phyloP scores from a whole-genome alignment of 176 grass and related monocot genomes.

The Olyra latifolia region DNA sequence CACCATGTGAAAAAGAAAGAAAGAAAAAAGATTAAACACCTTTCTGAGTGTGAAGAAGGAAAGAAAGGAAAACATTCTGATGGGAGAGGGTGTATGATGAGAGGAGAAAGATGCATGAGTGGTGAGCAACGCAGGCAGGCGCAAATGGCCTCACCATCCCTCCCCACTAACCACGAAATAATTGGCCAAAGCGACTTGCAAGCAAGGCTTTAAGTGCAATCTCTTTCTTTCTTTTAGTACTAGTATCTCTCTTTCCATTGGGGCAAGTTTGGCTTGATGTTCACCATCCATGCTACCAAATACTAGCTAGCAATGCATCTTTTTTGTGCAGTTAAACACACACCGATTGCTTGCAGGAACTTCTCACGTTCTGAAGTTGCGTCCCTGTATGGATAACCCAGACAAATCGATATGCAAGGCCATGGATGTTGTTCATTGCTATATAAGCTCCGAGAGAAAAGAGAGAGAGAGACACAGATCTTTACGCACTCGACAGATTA shows the following conservation, averaged over 20 bases:
- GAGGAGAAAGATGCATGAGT: not conserved
- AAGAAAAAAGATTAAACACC: not conserved
- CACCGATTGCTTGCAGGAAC: not conserved
- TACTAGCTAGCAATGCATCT: too few relatives aligned
- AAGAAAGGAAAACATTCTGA: not conserved
- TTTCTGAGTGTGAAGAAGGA: not conserved
- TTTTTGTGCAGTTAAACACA: too few relatives aligned
- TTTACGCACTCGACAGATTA: too few relatives aligned
- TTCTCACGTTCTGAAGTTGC: not conserved
- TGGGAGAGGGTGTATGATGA: not conserved
- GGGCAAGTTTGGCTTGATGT: too few relatives aligned
- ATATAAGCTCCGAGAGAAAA: not conserved
- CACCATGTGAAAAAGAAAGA: too few relatives aligned
- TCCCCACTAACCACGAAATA: constrained; percentile 21
- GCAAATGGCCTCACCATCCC: constrained; percentile 18
- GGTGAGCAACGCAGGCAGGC: too few relatives aligned
- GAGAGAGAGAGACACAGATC: too few relatives aligned
- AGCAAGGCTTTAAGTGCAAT: too few relatives aligned
- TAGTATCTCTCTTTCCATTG: not conserved
- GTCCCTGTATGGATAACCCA: not conserved
- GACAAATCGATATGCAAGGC: not conserved
- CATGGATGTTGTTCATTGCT: not conserved
- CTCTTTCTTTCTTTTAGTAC: not conserved
- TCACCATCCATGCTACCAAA: too few relatives aligned
- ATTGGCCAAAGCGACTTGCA: constrained; percentile 16